Evolutionary conservation across 2,329 filamentous ascomycete genomes (phyloP), one percentile per base, ranked within the genome.

Genomic region (Aspergillus sp.): DNA sequence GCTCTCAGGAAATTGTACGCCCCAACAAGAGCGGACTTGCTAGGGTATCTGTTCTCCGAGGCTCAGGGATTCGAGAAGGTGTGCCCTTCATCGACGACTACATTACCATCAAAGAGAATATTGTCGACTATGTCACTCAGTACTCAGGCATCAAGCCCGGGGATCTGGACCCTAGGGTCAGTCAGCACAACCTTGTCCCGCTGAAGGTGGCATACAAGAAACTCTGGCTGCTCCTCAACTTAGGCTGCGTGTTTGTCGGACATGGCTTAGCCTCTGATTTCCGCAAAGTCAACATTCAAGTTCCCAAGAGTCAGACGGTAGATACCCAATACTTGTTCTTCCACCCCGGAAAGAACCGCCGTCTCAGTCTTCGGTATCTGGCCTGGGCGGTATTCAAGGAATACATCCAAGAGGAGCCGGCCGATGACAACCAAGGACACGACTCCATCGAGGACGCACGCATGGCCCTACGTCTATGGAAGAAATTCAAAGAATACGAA

Each of bases 181-280:
- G 90, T 47, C 86, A 84, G 57, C 94, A 96, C 76, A 91, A 92
- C 57, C 85, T 98, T 0, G 88, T 98, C 8, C 85, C 90, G 1
- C 83, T 98, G 42, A 99, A 99, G 74, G 86, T 90, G 60, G 93
- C 91, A 1, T 99, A 98, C 82, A 99, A 99, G 78, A 97, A 97
- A 75, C 87, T 99, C 30, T 99, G 96, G 96, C 86, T 98, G 15
- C 83, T 99, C 17, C 85, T 99, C 32, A 99, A 99, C 72, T 83
- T 98, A 0, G 95, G 95, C 51, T 96, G 92, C 77, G 87, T 91
- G 64, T 99, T 99, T 73, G 85, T 99, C 5, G 95, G 95, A 2
- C 95, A 99, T 71, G 94, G 94, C 3, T 82, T 99, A 44, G 91
- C 91, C 66, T 94, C 95, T 68, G 95, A 99, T 77, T 98, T 99